Percentiles rank a stretch among this genome's conserved stretches.
These are phyloP conservation scores for Polyporus tsugae DNA, from an alignment of 1,284 basidiomycete genomes.

Conservation along the genomic window DNA sequence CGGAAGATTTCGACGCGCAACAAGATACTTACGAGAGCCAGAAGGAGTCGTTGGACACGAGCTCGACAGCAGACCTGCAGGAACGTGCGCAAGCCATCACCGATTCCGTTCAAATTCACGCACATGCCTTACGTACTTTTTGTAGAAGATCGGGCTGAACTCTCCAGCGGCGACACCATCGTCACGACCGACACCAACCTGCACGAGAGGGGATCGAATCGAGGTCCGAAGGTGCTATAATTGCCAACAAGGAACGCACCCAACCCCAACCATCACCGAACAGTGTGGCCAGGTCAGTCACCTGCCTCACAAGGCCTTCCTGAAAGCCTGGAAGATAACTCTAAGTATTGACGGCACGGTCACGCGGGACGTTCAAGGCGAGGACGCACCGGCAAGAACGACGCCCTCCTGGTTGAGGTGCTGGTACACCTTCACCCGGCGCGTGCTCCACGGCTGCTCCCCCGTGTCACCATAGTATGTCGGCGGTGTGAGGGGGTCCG, in stretches of 20 bases:
- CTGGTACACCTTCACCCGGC: constrained; percentile 57
- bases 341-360: background rate
- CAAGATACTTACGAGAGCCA: constrained; percentile 57
- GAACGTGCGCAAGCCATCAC: constrained; percentile 3
- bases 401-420: constrained; percentile 50
- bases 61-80: constrained; percentile 46
- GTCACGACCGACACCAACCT: constrained; percentile 71
- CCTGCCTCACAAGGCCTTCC: constrained; percentile 67
- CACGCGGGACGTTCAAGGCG: too few relatives aligned
- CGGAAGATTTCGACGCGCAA: background rate
- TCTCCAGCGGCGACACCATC: constrained; percentile 66
- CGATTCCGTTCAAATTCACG: background rate
- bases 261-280: constrained; percentile 62
- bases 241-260: constrained; percentile 43
- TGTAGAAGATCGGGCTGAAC: constrained; percentile 72
- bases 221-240: background rate
- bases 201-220: background rate
- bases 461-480: constrained; percentile 42
- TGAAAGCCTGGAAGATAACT: constrained; percentile 56
- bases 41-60: constrained; percentile 58
- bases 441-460: constrained; percentile 61
- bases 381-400: constrained; percentile 47
- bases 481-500: constrained; percentile 50
- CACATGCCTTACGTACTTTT: constrained; percentile 46
- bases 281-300: constrained; percentile 63